phyloP scores from a whole-genome alignment of 140 eudicot genomes.

The Cichorium intybus region DNA sequence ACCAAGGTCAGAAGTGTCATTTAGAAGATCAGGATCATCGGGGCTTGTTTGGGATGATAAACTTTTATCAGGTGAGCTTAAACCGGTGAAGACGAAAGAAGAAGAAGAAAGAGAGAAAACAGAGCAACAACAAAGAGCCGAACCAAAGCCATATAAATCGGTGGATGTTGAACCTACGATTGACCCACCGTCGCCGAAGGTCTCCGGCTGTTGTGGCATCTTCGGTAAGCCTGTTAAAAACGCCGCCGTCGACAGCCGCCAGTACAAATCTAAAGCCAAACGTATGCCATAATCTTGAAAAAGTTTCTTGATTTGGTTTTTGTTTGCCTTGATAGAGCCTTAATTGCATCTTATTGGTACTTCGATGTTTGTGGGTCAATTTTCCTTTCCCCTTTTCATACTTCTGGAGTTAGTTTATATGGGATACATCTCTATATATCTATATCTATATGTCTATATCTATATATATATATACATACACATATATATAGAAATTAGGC shows the following conservation, averaged over 20 bases:
- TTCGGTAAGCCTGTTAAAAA: conserved; percentile 45
- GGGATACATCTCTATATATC: conserved; percentile 29
- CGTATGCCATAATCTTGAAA: conserved; percentile 27
- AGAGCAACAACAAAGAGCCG: conserved; percentile 17
- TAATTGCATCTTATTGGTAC: conserved; percentile 23
- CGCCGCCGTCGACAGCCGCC: conserved; percentile 12
- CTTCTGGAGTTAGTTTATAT: conserved; percentile 17
- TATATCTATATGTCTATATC: conserved; percentile 7
- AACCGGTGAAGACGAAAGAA: conserved; percentile 33
- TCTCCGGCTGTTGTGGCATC: conserved; percentile 55
- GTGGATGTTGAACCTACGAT: conserved; percentile 52
- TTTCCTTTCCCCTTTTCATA: conserved; percentile 13
- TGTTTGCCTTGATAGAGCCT: conserved; percentile 9
- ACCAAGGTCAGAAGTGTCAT: conserved; percentile 73
- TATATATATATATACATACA: conserved; percentile 12
- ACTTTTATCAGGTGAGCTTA: conserved; percentile 46
- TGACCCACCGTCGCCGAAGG: conserved; percentile 77
- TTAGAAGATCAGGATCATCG: conserved; percentile 87
- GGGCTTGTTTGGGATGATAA: conserved; percentile 88
- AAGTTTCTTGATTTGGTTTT: conserved; percentile 16
- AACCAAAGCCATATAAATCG: conserved; percentile 37
- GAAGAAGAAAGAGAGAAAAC: conserved; percentile 33
- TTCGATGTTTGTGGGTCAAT: conserved; percentile 33
- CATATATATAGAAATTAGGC: conserved; percentile 19
- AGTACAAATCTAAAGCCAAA: conserved; percentile 31